A percentile compares a stretch with the other conserved stretches of the same genome.
These are phyloP conservation scores for Apiospora aurea DNA, from an alignment of 2,329 filamentous ascomycete species.

Conservation along the genomic window DNA sequence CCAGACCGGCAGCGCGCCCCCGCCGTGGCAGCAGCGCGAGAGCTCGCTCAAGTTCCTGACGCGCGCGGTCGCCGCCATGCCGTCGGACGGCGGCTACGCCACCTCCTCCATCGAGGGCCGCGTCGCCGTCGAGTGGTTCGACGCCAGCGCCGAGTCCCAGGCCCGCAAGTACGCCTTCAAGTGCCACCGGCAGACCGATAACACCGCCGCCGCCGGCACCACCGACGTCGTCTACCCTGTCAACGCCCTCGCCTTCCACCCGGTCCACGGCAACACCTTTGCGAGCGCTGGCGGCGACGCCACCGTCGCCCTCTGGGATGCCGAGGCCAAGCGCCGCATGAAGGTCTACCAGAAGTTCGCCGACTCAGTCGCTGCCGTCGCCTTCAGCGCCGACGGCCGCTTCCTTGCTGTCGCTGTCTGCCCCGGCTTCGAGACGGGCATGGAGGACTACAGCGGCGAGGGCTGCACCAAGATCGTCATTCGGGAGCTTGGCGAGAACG, in stretches of 20 bases:
- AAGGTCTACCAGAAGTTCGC: constrained; percentile 87
- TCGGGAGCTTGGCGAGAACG: constrained; percentile 82
- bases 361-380: constrained; percentile 77
- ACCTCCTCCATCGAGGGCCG: constrained; percentile 92
- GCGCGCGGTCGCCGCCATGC: constrained; percentile 92
- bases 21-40: constrained; percentile 93
- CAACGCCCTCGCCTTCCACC: constrained; percentile 89
- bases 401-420: constrained; percentile 82
- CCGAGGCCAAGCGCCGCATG: constrained; percentile 86
- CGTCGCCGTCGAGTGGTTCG: constrained; percentile 98
- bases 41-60: constrained; percentile 97
- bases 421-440: constrained; percentile 86
- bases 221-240: constrained; percentile 90
- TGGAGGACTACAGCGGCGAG: constrained; percentile 77
- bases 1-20: constrained; percentile 54
- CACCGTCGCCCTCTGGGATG: constrained; percentile 93
- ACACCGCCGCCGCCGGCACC: constrained; percentile 52
- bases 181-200: constrained; percentile 84
- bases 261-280: constrained; percentile 77
- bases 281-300: constrained; percentile 90
- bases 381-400: constrained; percentile 79
- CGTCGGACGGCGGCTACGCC: constrained; percentile 92
- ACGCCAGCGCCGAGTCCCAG: constrained; percentile 85
- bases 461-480: constrained; percentile 81
- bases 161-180: constrained; percentile 98